Evolutionary conservation across 2,329 filamentous ascomycete genomes (phyloP).

Genomic region (Colletotrichum sp.): DNA sequence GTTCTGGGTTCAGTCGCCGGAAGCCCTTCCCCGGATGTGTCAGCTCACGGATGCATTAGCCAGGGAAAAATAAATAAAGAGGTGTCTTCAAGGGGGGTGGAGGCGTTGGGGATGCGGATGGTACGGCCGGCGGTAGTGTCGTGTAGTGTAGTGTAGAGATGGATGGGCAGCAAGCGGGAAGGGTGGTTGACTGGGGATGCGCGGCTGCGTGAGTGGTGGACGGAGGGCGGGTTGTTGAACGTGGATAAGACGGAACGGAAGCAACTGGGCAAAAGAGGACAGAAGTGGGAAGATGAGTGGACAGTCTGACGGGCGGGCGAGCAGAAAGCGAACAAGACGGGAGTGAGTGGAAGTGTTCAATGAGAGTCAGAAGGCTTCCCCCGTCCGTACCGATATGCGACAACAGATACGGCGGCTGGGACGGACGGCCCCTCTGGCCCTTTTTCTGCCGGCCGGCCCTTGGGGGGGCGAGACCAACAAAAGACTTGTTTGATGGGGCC

Average conservation of each 20-base stretch:
- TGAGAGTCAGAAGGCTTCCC: background rate
- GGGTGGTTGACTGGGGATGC: conserved; percentile 1
- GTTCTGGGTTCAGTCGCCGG: conserved; percentile 19
- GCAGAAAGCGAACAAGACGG: background rate
- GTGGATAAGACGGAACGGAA: background rate
- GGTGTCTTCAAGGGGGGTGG: conserved; percentile 14
- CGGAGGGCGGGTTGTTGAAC: background rate
- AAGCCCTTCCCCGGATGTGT: conserved; percentile 21
- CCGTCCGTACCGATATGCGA: background rate
- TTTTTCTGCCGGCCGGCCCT: background rate
- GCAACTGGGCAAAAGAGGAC: background rate
- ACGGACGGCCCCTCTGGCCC: background rate
- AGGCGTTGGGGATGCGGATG: conserved; percentile 1
- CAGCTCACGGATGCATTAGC: conserved; percentile 21
- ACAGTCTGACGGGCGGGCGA: background rate
- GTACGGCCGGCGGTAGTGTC: background rate
- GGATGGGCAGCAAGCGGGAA: background rate
- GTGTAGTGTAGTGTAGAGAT: background rate
- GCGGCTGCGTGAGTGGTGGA: background rate
- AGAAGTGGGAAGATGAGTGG: background rate
- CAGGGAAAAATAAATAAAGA: background rate
- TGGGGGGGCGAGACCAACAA: background rate
- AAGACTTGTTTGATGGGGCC: background rate
- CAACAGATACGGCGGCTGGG: background rate
- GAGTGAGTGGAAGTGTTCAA: background rate